Evolutionary conservation across 1,284 basidiomycete species (phyloP).

Genomic region (Agaricales sp.): DNA sequence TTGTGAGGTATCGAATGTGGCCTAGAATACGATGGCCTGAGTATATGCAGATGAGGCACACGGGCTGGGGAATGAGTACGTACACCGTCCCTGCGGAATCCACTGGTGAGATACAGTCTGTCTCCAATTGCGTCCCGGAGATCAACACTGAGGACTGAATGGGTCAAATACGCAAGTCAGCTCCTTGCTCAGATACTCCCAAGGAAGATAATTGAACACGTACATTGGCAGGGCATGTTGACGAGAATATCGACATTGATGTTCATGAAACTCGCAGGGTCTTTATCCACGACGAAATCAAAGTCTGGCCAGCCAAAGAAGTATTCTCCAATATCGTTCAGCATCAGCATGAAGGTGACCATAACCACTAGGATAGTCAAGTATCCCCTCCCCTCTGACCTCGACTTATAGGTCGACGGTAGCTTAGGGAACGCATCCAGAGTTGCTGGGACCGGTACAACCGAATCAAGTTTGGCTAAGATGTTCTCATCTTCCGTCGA

Average conservation of each 20-base stretch:
- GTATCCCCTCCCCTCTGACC: slow-evolving; percentile 81
- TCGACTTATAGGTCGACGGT: slow-evolving; percentile 79
- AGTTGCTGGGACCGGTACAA: slow-evolving; percentile 28
- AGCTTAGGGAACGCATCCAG: slow-evolving; percentile 89
- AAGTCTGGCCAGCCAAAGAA: slow-evolving; percentile 88
- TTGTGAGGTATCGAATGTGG: slow-evolving; percentile 76
- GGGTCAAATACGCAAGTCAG: slow-evolving; percentile 7
- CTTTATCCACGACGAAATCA: slow-evolving; percentile 74
- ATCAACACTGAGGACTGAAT: slow-evolving; percentile 75
- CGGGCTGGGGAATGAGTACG: slow-evolving; percentile 22
- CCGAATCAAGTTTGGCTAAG: slow-evolving; percentile 22
- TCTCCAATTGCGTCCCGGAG: slow-evolving; percentile 90
- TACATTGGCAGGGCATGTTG: slow-evolving; percentile 88
- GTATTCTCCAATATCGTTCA: slow-evolving; percentile 86
- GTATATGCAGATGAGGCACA: too few species aligned
- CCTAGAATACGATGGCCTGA: slow-evolving; percentile 39
- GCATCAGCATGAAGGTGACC: slow-evolving; percentile 63
- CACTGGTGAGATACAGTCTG: slow-evolving; percentile 75
- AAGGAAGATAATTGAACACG: slow-evolving; percentile 25
- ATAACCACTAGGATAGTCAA: slow-evolving; percentile 74
- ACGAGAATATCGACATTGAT: slow-evolving; percentile 88
- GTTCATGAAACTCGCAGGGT: slow-evolving; percentile 53
- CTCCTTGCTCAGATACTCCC: too few species aligned
- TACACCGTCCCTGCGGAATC: slow-evolving; percentile 82
- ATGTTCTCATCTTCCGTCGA: slow-evolving; percentile 8